phyloP scores from a whole-genome alignment of 2,329 filamentous ascomycete species.

The Penicillium vulpinum region DNA sequence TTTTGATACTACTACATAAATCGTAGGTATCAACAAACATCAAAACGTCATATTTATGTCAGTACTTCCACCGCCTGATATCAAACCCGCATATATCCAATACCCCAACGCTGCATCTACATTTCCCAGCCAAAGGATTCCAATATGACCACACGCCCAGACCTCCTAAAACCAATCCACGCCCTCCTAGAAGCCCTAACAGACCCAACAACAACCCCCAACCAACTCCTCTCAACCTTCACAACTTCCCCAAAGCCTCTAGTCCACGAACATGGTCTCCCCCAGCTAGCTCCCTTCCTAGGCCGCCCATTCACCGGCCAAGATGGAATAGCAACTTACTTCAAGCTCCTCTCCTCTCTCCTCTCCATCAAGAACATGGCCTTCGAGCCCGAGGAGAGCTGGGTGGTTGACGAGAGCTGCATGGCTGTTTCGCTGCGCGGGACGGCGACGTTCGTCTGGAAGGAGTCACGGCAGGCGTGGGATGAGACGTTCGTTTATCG shows the following conservation, averaged over 20 bases:
- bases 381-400: slow-evolving; percentile 38
- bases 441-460: slow-evolving; percentile 36
- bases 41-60: slow-evolving; percentile 28
- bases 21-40: background rate
- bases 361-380: slow-evolving; percentile 39
- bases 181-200: slow-evolving; percentile 36
- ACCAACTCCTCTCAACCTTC: slow-evolving; percentile 37
- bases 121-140: background rate
- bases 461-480: slow-evolving; percentile 39
- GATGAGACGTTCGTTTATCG: slow-evolving; percentile 45
- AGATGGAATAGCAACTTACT: slow-evolving; percentile 39
- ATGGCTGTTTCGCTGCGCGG: slow-evolving; percentile 39
- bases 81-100: background rate
- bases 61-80: background rate
- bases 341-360: slow-evolving; percentile 32
- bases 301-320: slow-evolving; percentile 43
- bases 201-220: slow-evolving; percentile 20
- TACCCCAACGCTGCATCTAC: background rate
- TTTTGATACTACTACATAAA: background rate
- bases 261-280: slow-evolving; percentile 44
- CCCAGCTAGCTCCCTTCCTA: slow-evolving; percentile 43
- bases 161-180: slow-evolving; percentile 29
- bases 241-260: slow-evolving; percentile 28
- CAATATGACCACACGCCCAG: slow-evolving; percentile 15
- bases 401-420: slow-evolving; percentile 39